Evolutionary conservation across 768 basidiomycete genomes (phyloP).

Genomic region (Cystobasidiopsis lactophilus): DNA sequence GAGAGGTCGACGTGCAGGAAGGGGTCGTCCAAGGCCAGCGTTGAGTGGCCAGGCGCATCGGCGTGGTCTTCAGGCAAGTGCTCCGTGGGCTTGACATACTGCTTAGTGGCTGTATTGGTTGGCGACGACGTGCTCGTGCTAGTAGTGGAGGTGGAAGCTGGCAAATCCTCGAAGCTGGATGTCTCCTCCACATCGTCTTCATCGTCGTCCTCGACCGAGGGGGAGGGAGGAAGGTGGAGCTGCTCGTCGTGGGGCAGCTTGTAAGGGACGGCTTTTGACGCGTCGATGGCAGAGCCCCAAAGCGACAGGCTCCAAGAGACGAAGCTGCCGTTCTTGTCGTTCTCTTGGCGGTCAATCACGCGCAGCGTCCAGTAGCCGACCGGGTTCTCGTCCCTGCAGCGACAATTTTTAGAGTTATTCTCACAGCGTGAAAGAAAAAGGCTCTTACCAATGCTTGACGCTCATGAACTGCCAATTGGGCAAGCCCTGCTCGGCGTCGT

Average conservation of each 20-base stretch:
- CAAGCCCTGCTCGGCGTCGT: slow-evolving; percentile 45
- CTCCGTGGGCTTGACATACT: slow-evolving; percentile 61
- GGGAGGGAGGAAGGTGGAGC: slow-evolving; percentile 6
- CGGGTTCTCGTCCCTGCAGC: slow-evolving; percentile 67
- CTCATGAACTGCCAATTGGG: slow-evolving; percentile 98
- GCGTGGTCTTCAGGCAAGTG: slow-evolving; percentile 74
- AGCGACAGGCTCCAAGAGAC: slow-evolving; percentile 78
- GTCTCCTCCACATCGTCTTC: neutral
- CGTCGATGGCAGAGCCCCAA: slow-evolving; percentile 70
- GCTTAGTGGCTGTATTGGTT: slow-evolving; percentile 30
- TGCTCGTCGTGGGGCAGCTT: slow-evolving; percentile 11
- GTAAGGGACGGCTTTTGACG: slow-evolving; percentile 33
- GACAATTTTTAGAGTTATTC: neutral
- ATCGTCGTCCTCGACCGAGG: neutral
- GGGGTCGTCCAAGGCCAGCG: slow-evolving; percentile 33
- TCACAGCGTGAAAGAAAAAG: slow-evolving; percentile 13
- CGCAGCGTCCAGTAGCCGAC: slow-evolving; percentile 72
- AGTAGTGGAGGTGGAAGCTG: neutral
- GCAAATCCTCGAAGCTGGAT: neutral
- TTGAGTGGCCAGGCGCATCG: slow-evolving; percentile 50
- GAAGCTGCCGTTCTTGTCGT: slow-evolving; percentile 42
- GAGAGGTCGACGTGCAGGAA: slow-evolving; percentile 21
- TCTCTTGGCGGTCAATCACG: slow-evolving; percentile 46
- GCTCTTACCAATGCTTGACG: slow-evolving; percentile 78
- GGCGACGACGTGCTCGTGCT: neutral